These are phyloP conservation scores for Verticillium longisporum DNA, from an alignment of 2,329 filamentous ascomycete genomes.

Conservation along the genomic window DNA sequence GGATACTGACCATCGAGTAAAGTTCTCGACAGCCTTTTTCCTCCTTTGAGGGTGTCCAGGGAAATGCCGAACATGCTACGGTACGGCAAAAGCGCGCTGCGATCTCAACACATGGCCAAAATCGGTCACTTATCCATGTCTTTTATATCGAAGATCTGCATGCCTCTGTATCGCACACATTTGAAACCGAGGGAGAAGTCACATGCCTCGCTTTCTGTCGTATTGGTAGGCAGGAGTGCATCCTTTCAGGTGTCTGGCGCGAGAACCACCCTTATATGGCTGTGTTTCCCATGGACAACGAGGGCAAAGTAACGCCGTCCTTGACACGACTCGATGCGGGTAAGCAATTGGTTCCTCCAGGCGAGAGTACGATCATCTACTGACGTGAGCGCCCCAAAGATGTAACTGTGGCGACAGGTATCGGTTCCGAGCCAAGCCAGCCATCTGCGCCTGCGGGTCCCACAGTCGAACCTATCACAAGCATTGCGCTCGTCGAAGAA, in stretches of 20 bases:
- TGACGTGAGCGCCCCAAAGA: not conserved
- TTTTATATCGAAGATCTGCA: constrained; percentile 26
- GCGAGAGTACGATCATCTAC: not conserved
- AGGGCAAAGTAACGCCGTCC: not conserved
- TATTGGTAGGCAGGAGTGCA: constrained; percentile 16
- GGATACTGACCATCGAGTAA: not conserved
- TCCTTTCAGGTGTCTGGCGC: constrained; percentile 27
- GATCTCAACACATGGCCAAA: constrained; percentile 31
- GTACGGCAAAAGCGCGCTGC: constrained; percentile 30
- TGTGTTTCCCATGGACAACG: constrained; percentile 15
- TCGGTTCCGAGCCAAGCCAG: not conserved
- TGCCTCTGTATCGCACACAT: constrained; percentile 20
- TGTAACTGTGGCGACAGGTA: not conserved
- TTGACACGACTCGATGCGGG: constrained; percentile 14
- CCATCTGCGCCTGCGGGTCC: not conserved
- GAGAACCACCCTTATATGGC: constrained; percentile 25
- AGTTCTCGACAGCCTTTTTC: not conserved
- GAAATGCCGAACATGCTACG: constrained; percentile 34
- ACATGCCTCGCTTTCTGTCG: constrained; percentile 36
- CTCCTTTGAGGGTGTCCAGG: constrained; percentile 8
- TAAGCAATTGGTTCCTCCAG: constrained; percentile 8
- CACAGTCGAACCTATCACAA: constrained; percentile 27
- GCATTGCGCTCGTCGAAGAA: constrained; percentile 26
- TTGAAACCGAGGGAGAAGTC: constrained; percentile 37
- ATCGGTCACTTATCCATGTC: constrained; percentile 29